Evolutionary conservation across 225 moss, liverwort and hornwort genomes (phyloP), one percentile per base, ranked within the genome.

Genomic region (Asterella californica): DNA sequence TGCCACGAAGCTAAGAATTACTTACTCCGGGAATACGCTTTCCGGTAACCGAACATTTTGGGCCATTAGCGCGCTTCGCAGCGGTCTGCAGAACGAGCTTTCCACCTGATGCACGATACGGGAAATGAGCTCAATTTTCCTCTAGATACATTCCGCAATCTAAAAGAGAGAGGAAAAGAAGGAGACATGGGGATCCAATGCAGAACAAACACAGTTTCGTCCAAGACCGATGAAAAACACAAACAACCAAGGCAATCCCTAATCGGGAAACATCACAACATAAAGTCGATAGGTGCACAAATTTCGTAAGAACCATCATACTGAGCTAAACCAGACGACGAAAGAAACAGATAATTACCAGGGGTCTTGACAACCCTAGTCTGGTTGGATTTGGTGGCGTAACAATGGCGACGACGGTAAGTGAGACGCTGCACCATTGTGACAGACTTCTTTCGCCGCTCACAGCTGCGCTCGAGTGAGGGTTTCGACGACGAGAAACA

Each of bases 21-120:
- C 87, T 88, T 72, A 92, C 90, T 78, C 92, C 89, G 53, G 88
- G 85, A 86, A 92, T 94, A 7, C 92, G 85, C 84, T 90, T 90
- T 76, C 92, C 90, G 0, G 92, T 90, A 45, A 92, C 87, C 2
- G 89, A 80, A 78, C 92, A 90, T 83, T 87, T 90, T 10, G 92
- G 94, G 0, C 94, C 94, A 53, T 83, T 92, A 21, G 92, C 92
- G 83, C 94, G 83, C 90, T 94, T 94, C 83, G 88, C 88, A 15
- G 92, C 92, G 4, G 91, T 92, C 85, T 92, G 92, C 69, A 90
- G 81, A 46, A 92, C 85, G 65, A 88, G 85, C 84, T 89, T 90
- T 49, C 94, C 94, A 82, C 94, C 91, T 94, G 22, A 34, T 4
- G n/a, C 70, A 73, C 27, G 21, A 36, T 33, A 27, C 5, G 67